Conservation (phyloP, 306 rosid genomes). For the Malus asiatica region DNA sequence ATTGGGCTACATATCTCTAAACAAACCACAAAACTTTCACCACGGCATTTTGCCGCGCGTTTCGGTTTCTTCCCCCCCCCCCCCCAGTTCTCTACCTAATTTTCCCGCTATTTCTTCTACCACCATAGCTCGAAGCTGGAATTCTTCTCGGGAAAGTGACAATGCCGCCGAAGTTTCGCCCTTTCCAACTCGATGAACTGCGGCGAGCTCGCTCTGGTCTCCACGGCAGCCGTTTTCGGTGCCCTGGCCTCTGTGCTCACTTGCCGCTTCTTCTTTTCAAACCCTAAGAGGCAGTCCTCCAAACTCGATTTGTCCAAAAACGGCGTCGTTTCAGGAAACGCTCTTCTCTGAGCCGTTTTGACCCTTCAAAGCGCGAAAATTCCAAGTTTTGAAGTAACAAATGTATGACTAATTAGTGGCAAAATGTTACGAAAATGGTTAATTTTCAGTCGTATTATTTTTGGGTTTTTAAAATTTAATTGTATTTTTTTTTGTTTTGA, state of each 20-base stretch:
- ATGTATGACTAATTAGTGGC: background rate
- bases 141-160: constrained; percentile 3
- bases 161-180: background rate
- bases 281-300: constrained; percentile 19
- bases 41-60: background rate
- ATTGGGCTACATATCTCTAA: background rate
- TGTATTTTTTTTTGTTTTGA: background rate
- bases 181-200: constrained; percentile 43
- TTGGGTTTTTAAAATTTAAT: background rate
- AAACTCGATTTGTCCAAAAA: constrained; percentile 18
- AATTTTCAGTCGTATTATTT: background rate
- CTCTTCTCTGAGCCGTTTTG: constrained; percentile 48
- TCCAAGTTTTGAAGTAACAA: background rate
- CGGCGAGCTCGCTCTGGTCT: constrained; percentile 46
- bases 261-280: constrained; percentile 46
- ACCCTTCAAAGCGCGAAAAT: constrained; percentile 62
- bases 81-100: background rate
- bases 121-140: background rate
- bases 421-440: background rate
- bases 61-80: background rate
- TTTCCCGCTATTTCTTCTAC: constrained; percentile 26
- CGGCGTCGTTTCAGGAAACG: constrained; percentile 26
- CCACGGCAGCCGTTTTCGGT: constrained; percentile 58
- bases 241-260: constrained; percentile 61
- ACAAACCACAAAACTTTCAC: background rate